These are phyloP conservation scores for Esteya vermicola DNA, from an alignment of 2,329 filamentous ascomycete species.

Conservation along the genomic window DNA sequence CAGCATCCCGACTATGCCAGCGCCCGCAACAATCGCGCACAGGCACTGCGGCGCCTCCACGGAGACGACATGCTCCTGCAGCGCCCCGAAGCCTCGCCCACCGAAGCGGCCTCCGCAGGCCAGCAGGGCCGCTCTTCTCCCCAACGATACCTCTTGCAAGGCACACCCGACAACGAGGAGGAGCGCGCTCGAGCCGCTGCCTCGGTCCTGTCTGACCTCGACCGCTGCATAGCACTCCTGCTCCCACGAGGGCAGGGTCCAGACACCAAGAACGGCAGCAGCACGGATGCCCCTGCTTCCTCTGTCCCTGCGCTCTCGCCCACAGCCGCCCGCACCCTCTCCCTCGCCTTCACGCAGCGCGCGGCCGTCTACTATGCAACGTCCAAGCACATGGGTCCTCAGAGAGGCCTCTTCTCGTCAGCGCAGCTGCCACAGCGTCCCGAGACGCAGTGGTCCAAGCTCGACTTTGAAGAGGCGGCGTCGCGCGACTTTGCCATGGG, in stretches of 20 bases:
- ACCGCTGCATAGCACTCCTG: conserved; percentile 42
- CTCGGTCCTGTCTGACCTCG: conserved; percentile 38
- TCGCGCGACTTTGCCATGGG: conserved; percentile 50
- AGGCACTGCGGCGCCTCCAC: conserved; percentile 47
- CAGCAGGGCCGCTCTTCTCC: not conserved
- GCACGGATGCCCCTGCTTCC: conserved; percentile 8
- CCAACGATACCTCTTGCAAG: conserved; percentile 18
- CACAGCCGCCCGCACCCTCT: conserved; percentile 49
- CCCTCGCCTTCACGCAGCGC: conserved; percentile 58
- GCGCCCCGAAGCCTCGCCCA: conserved; percentile 4
- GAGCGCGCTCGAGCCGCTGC: conserved; percentile 6
- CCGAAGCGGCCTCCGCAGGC: not conserved
- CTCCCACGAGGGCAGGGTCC: too few species aligned
- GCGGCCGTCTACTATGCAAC: conserved; percentile 49
- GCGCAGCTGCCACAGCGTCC: not conserved
- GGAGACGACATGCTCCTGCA: conserved; percentile 43
- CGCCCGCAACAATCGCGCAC: conserved; percentile 61
- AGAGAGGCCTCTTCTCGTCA: not conserved
- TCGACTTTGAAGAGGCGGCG: conserved; percentile 48
- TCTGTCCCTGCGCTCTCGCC: conserved; percentile 42
- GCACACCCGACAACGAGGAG: conserved; percentile 14
- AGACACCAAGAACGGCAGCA: too few species aligned
- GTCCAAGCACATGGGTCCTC: conserved; percentile 24
- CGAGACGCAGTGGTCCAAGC: conserved; percentile 34
- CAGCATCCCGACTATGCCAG: conserved; percentile 54